These are phyloP conservation scores for Friedmanniomyces simplex DNA, from an alignment of 495 filamentous ascomycete species.

Conservation along the genomic window DNA sequence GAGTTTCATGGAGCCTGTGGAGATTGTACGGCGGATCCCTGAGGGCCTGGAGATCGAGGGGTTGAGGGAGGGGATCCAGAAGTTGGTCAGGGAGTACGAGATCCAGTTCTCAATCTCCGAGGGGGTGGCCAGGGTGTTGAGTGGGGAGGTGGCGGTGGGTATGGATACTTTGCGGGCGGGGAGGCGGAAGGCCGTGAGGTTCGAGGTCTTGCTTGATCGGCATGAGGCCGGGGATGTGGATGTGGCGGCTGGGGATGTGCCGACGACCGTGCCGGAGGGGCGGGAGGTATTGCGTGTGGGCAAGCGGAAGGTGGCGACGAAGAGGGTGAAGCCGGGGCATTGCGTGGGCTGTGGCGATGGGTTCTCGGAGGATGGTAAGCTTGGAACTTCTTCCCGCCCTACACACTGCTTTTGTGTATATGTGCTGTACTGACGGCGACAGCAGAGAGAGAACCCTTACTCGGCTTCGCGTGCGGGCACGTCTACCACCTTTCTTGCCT, in stretches of 20 bases:
- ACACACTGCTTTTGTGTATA: not conserved
- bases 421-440: not conserved
- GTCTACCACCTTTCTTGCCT: constrained; percentile 82
- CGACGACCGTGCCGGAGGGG: constrained; percentile 5
- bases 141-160: constrained; percentile 73
- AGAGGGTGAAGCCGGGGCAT: constrained; percentile 20
- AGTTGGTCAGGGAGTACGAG: constrained; percentile 86
- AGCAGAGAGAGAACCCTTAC: constrained; percentile 35
- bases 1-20: constrained; percentile 70
- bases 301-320: constrained; percentile 16
- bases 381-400: not conserved
- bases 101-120: constrained; percentile 83
- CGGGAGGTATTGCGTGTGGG: constrained; percentile 10
- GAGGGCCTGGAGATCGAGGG: constrained; percentile 86
- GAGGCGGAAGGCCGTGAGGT: constrained; percentile 74
- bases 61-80: constrained; percentile 67
- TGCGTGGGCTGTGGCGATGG: constrained; percentile 19
- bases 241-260: constrained; percentile 11
- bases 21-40: constrained; percentile 80
- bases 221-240: constrained; percentile 10
- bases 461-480: constrained; percentile 88
- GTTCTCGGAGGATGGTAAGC: constrained; percentile 18
- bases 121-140: constrained; percentile 75
- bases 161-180: constrained; percentile 69
- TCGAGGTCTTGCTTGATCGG: constrained; percentile 53